Conservation (phyloP, 2,329 filamentous ascomycete species). For the Fusarium pseudonygamai region DNA sequence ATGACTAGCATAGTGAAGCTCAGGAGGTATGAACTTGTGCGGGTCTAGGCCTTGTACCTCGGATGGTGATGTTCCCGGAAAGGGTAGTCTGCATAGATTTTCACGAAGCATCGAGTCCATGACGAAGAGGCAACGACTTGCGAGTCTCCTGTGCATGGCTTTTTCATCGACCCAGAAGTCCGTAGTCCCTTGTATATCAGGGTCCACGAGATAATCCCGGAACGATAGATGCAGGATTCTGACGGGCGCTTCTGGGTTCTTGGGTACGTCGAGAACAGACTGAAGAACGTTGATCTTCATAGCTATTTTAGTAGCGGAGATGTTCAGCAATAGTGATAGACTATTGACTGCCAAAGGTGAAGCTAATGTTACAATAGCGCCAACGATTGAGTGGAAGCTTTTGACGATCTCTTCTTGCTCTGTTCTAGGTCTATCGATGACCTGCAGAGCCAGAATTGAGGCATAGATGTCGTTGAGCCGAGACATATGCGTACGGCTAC, state of each 20-base stretch:
- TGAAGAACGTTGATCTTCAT: neutral
- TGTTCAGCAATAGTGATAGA: neutral
- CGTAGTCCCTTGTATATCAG: neutral
- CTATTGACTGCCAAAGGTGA: neutral
- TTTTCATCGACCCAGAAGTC: neutral
- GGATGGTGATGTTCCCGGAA: neutral
- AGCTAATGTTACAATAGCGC: neutral
- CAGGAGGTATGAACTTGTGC: neutral
- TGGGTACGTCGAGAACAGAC: neutral
- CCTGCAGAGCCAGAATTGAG: neutral
- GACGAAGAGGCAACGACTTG: neutral
- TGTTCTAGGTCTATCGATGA: neutral
- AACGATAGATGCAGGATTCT: neutral
- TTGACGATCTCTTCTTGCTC: neutral
- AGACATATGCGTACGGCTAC: neutral
- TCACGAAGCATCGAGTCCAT: neutral
- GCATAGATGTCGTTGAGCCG: neutral
- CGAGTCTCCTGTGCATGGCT: neutral
- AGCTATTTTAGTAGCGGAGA: neutral
- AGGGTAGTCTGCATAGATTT: neutral
- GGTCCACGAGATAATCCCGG: neutral
- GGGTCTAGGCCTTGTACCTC: accelerated
- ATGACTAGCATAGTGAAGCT: conserved; percentile 6
- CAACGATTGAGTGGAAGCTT: neutral
- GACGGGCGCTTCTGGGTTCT: neutral